Evolutionary conservation across 495 filamentous ascomycete species (phyloP).

Genomic region (Tuber indicum): DNA sequence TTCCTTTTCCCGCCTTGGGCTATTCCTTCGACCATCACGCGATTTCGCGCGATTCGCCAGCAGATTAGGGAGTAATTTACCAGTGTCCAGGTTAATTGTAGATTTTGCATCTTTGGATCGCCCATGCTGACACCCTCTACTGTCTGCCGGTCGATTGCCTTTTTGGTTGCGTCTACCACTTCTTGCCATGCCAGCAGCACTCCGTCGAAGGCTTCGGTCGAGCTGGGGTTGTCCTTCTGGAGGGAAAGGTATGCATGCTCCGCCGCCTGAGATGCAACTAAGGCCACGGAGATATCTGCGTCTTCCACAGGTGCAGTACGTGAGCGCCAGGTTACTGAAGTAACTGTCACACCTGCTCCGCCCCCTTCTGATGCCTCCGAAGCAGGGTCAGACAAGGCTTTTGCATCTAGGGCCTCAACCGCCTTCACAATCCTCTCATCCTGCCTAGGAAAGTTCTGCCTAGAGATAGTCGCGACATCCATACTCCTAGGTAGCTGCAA

Average conservation of each 20-base stretch:
- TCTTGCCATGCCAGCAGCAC: constrained; percentile 88
- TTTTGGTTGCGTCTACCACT: constrained; percentile 84
- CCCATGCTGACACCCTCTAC: constrained; percentile 76
- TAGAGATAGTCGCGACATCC: constrained; percentile 68
- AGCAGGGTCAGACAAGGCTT: constrained; percentile 59
- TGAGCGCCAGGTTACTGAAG: constrained; percentile 80
- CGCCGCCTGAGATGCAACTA: constrained; percentile 54
- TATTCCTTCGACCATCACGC: constrained; percentile 64
- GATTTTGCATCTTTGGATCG: constrained; percentile 80
- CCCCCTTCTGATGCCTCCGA: constrained; percentile 53
- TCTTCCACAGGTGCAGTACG: constrained; percentile 85
- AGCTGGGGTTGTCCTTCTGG: constrained; percentile 49
- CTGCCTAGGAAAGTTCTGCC: constrained; percentile 63
- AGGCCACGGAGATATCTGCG: constrained; percentile 75
- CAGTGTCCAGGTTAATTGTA: constrained; percentile 86
- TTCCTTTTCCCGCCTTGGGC: constrained; percentile 52
- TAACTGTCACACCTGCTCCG: constrained; percentile 51
- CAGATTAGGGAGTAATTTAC: constrained; percentile 88
- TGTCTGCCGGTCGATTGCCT: constrained; percentile 80
- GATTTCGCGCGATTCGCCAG: constrained; percentile 90
- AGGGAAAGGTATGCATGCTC: constrained; percentile 46
- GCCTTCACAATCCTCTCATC: constrained; percentile 53
- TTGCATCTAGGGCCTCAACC: constrained; percentile 66
- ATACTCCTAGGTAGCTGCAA: constrained; percentile 74
- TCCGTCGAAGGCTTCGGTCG: constrained; percentile 76